Conservation (phyloP, 495 filamentous ascomycete genomes). For the Amorphotheca resinae region DNA sequence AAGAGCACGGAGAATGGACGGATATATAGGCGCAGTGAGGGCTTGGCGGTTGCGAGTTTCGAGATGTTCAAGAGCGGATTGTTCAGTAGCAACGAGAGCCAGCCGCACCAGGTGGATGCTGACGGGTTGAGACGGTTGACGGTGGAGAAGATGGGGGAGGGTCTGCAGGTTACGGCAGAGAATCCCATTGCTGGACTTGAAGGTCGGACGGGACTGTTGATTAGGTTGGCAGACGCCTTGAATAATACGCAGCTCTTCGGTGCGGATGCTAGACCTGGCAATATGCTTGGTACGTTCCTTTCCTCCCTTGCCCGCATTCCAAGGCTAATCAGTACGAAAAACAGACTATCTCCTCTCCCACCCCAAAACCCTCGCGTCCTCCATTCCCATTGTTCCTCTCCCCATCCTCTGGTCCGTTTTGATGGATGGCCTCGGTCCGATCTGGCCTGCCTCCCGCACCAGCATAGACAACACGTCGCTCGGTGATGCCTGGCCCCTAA, state of each 20-base stretch:
- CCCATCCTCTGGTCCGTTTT: slow-evolving; percentile 84
- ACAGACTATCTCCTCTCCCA: slow-evolving; percentile 88
- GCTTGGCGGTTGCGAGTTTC: slow-evolving; percentile 82
- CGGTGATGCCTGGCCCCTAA: slow-evolving; percentile 91
- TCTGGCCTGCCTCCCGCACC: slow-evolving; percentile 86
- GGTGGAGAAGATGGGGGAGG: slow-evolving; percentile 58
- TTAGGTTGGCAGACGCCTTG: slow-evolving; percentile 63
- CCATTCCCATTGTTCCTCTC: slow-evolving; percentile 76
- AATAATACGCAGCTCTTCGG: slow-evolving; percentile 80
- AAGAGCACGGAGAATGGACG: slow-evolving; percentile 83
- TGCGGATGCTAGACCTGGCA: slow-evolving; percentile 71
- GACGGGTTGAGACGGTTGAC: slow-evolving; percentile 65
- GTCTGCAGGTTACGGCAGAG: slow-evolving; percentile 67
- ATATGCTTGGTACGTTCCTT: slow-evolving; percentile 69
- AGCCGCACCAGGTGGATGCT: slow-evolving; percentile 84
- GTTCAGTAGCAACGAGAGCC: slow-evolving; percentile 70
- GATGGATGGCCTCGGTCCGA: slow-evolving; percentile 72
- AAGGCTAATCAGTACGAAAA: slow-evolving; percentile 2
- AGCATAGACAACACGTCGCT: slow-evolving; percentile 79
- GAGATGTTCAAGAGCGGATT: slow-evolving; percentile 96
- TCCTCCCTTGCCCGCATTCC: background rate
- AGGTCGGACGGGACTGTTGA: slow-evolving; percentile 70
- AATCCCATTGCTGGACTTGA: slow-evolving; percentile 85
- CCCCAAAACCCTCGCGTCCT: slow-evolving; percentile 73
- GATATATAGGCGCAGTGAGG: slow-evolving; percentile 76